Conservation (phyloP, 257 asterid species). For the Verbena officinalis region DNA sequence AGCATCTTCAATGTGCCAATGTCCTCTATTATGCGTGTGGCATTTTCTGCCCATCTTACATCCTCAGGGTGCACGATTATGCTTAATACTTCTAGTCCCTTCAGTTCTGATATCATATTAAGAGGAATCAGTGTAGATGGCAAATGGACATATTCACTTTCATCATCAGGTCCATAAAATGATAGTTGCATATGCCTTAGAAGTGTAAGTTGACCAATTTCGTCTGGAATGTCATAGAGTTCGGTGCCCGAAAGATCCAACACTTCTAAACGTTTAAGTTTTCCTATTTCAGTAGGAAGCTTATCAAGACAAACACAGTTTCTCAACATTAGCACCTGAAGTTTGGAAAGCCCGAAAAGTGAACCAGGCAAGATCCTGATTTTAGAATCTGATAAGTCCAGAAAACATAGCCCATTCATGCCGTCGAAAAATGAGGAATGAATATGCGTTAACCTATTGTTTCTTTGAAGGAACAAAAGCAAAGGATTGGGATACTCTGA, state of each 20-base stretch:
- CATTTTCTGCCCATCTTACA: constrained; percentile 29
- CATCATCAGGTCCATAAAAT: constrained; percentile 38
- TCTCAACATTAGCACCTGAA: constrained; percentile 30
- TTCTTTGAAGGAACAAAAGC: constrained; percentile 37
- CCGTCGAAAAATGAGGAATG: constrained; percentile 29
- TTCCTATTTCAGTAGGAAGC: constrained; percentile 23
- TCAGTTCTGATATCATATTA: constrained; percentile 28
- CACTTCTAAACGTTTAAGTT: constrained; percentile 24
- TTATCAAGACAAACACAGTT: constrained; percentile 24
- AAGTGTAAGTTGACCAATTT: constrained; percentile 23
- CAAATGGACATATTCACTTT: constrained; percentile 22
- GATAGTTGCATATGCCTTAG: constrained; percentile 33
- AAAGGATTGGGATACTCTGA: constrained; percentile 14
- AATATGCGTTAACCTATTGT: constrained; percentile 19
- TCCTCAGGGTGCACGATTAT: constrained; percentile 41
- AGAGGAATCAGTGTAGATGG: constrained; percentile 26
- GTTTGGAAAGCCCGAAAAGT: constrained; percentile 24
- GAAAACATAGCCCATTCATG: constrained; percentile 23
- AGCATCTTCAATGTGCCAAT: constrained; percentile 17
- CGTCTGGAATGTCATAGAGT: constrained; percentile 28
- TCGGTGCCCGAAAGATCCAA: constrained; percentile 39
- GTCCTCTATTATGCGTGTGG: constrained; percentile 1
- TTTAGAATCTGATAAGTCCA: constrained; percentile 38
- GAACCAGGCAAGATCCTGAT: constrained; percentile 35
- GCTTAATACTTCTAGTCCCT: constrained; percentile 25